Conservation (phyloP, 345 rosid species). For the Alliaria petiolata region DNA sequence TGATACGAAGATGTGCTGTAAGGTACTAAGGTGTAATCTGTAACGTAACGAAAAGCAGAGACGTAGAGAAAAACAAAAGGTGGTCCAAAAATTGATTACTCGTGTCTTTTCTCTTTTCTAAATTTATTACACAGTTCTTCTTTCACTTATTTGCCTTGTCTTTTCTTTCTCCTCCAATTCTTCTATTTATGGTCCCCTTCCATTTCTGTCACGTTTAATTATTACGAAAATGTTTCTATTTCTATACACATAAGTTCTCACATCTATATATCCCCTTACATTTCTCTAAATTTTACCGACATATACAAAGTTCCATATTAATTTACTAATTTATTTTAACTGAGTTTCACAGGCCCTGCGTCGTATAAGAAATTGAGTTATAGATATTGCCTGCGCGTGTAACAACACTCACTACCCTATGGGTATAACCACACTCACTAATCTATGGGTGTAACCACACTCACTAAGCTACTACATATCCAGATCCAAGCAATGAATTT, state of each 20-base stretch:
- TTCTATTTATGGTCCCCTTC: conserved; percentile 12
- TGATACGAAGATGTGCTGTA: not conserved
- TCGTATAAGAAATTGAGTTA: not conserved
- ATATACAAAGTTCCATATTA: not conserved
- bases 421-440: not conserved
- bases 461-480: not conserved
- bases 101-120: not conserved
- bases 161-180: conserved; percentile 1
- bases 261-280: not conserved
- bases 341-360: not conserved
- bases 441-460: not conserved
- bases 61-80: conserved; percentile 7
- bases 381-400: not conserved
- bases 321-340: not conserved
- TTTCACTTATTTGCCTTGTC: not conserved
- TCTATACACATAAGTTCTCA: not conserved
- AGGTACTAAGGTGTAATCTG: not conserved
- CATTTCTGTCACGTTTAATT: not conserved
- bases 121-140: not conserved
- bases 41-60: not conserved
- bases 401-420: not conserved
- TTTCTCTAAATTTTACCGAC: not conserved
- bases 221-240: not conserved
- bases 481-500: not conserved
- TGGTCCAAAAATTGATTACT: conserved; percentile 21